phyloP scores from a whole-genome alignment of 192 early-diverging fungal genomes.

The Backusella tarrabulga region DNA sequence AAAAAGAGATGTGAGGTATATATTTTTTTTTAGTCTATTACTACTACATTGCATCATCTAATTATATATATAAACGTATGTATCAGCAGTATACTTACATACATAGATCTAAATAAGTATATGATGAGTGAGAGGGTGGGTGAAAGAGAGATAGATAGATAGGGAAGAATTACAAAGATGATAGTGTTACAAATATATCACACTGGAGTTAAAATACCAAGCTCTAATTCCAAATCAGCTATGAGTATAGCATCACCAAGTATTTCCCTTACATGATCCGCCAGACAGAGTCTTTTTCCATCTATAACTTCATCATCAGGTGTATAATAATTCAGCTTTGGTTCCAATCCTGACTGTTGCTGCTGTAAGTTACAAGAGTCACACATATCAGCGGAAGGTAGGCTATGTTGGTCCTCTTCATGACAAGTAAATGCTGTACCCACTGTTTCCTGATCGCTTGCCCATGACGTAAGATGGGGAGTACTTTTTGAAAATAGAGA shows the following conservation, averaged over 20 bases:
- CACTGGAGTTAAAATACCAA: background rate
- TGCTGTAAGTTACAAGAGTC: background rate
- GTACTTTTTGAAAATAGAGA: background rate
- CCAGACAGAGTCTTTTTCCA: background rate
- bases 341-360: background rate
- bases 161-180: background rate
- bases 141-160: background rate
- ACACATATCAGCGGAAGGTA: background rate
- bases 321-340: background rate
- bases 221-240: constrained; percentile 1
- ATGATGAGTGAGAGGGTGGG: background rate
- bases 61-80: background rate
- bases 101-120: background rate
- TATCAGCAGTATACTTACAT: background rate
- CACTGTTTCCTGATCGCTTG: background rate
- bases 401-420: background rate
- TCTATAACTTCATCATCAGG: background rate
- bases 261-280: background rate
- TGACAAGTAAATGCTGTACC: background rate
- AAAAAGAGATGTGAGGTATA: background rate
- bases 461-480: background rate
- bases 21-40: background rate
- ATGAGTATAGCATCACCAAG: background rate
- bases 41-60: background rate
- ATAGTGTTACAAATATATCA: background rate